Evolutionary conservation across 257 asterid species (phyloP), one percentile per base, ranked within the genome.

Genomic region (Solanum phureja): DNA sequence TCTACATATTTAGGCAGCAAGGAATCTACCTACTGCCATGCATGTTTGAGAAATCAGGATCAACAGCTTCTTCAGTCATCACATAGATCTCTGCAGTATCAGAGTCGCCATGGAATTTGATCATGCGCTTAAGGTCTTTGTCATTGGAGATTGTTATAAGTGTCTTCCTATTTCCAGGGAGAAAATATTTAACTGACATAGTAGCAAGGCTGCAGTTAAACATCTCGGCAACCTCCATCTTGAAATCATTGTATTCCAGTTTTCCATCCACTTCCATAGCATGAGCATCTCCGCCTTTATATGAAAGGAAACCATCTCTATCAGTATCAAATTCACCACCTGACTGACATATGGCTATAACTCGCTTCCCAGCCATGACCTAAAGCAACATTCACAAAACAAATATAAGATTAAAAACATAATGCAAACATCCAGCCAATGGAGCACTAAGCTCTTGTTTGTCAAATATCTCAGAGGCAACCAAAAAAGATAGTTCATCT

Each of bases 251-350:
- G 86, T 91, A 96, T 90, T 92, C 93, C 99, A 96, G 88, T 84
- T 91, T 89, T 81, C 91, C 96, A 86, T 95, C 98, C 38, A 97
- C 91, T 91, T 97, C 99, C 98, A 95, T 97, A 37, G 99, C 99
- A 93, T 95, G 99, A 66, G 99, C 99, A 91, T 97, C 98, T 69
- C 99, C 98, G 16, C 99, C 99, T 92, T 92, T 92, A 90, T 97
- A 97, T 42, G 89, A 90, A 9, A 96, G 92, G 87, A 87, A 74
- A 14, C 99, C 99, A 75, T 95, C 98, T 56, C 93, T 66, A 87
- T 93, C 94, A 27, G 98, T 86, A 94, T 96, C 98, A 86, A 97
- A 95, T 76, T 93, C 98, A 82, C 99, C 99, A 60, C 99, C 99
- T 4, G 96, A 96, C 91, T 93, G 99, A 87, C 99, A 97, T 88